Base-by-base conservation (phyloP, 768 basidiomycete genomes). In the Tubosaeta sp. region DNA sequence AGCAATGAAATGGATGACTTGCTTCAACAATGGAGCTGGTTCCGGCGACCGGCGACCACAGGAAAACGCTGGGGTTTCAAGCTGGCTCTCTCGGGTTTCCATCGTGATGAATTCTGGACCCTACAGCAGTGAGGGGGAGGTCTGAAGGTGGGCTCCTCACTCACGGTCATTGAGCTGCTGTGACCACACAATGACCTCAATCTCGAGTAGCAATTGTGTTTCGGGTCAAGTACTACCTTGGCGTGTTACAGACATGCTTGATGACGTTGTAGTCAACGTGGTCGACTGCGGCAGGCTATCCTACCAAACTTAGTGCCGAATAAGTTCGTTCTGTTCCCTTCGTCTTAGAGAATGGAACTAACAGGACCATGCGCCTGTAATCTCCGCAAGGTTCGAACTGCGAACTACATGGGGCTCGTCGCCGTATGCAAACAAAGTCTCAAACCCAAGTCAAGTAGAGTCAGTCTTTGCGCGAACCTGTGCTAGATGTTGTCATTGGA, bases 311-410 rank as follows among this genome's bases (percentile, higher is more conserved):
- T 21, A 21, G 36, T 43, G 21, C 36, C 45, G 41, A 41, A 40
- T 27, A 43, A 16, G 21, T 41, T 16, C 35, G 38, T 46, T 36
- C 39, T 36, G 18, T 34, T 39, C 25, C 44, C 42, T 64, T 38
- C 51, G 49, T 22, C 48, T 19, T 52, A 43, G 40, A 43, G 9
- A 44, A 32, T 41, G 30, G 56, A 44, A 38, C n/a, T 43, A 31
- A 39, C 46, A 52, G 13, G 61, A 59, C 51, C 50, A 49, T 59
- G 49, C 44, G 14, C 34, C 24, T 34, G 51, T 59, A 63, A 66
- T 64, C 50, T 65, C 62, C 60, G 63, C 16, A 21, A 32, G 9
- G 49, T 24, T 41, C 40, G 30, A 25, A 44, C 25, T 39, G 36
- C 25, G 48, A 44, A 40, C 25, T 39, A 30, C 22, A n/a, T 25